Conservation (phyloP, 768 basidiomycete genomes). For the Sporobolomyces phaffii region DNA sequence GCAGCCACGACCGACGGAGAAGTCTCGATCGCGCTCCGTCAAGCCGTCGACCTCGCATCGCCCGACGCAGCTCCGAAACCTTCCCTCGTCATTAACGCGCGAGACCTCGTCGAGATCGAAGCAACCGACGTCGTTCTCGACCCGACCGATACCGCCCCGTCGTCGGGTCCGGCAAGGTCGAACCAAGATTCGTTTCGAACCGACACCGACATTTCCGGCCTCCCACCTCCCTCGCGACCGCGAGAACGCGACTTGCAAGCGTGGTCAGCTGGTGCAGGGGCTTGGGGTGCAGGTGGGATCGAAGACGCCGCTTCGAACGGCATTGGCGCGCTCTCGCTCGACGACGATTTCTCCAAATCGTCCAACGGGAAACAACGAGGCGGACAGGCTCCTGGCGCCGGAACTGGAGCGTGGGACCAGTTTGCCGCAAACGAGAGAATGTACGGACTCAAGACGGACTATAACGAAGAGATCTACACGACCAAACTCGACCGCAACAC, state of each 20-base stretch:
- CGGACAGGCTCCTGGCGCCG: constrained; percentile 24
- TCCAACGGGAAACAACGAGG: background rate
- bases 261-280: constrained; percentile 22
- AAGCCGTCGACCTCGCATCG: constrained; percentile 26
- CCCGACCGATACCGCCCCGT: background rate
- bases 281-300: constrained; percentile 1
- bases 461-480: constrained; percentile 90
- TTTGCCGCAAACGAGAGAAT: constrained; percentile 86
- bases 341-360: constrained; percentile 8
- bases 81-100: constrained; percentile 36
- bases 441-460: constrained; percentile 84
- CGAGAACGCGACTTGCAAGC: constrained; percentile 33
- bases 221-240: constrained; percentile 4
- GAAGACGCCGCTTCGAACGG: background rate
- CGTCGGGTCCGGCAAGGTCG: background rate
- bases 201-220: constrained; percentile 44
- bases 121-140: constrained; percentile 36
- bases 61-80: constrained; percentile 15
- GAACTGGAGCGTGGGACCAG: constrained; percentile 66
- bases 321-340: constrained; percentile 9
- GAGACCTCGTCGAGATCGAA: constrained; percentile 36
- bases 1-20: constrained; percentile 33
- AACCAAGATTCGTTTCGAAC: constrained; percentile 42
- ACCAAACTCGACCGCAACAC: constrained; percentile 80
- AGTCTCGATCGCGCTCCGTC: constrained; percentile 39